phyloP scores from a whole-genome alignment of 129 eudicot species.

The Apium graveolens region DNA sequence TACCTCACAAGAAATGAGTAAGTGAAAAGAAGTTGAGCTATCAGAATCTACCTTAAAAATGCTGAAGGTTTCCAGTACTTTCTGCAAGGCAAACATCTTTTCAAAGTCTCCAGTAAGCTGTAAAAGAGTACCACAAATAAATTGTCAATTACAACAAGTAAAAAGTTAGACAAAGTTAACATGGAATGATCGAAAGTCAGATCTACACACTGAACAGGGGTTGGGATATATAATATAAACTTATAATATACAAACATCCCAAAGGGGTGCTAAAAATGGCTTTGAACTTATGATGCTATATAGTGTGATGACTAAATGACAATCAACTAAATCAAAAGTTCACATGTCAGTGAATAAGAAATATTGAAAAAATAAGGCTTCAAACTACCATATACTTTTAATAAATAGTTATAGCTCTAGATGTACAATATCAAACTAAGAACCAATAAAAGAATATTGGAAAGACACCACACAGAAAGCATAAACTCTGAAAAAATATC shows the following conservation, averaged over 20 bases:
- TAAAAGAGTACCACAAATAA: slow-evolving; percentile 4
- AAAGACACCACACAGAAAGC: background rate
- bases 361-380: background rate
- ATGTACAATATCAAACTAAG: background rate
- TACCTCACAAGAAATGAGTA: too few relatives aligned
- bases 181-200: background rate
- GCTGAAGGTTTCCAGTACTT: slow-evolving; percentile 67
- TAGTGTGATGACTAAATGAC: background rate
- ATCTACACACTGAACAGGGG: background rate
- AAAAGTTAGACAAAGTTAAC: background rate
- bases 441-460: background rate
- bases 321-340: background rate
- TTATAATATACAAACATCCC: background rate
- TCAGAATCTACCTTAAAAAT: slow-evolving; percentile 68
- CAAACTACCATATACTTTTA: background rate
- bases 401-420: background rate
- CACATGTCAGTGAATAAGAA: background rate
- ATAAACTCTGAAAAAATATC: background rate
- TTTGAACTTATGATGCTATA: background rate
- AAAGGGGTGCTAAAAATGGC: too few relatives aligned
- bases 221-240: background rate
- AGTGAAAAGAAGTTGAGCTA: background rate
- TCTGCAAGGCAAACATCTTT: too few relatives aligned
- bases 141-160: slow-evolving; percentile 12
- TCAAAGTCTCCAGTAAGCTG: slow-evolving; percentile 82